These are phyloP conservation scores for Heritiera fomes DNA, from an alignment of 345 rosid species.

Conservation along the genomic window DNA sequence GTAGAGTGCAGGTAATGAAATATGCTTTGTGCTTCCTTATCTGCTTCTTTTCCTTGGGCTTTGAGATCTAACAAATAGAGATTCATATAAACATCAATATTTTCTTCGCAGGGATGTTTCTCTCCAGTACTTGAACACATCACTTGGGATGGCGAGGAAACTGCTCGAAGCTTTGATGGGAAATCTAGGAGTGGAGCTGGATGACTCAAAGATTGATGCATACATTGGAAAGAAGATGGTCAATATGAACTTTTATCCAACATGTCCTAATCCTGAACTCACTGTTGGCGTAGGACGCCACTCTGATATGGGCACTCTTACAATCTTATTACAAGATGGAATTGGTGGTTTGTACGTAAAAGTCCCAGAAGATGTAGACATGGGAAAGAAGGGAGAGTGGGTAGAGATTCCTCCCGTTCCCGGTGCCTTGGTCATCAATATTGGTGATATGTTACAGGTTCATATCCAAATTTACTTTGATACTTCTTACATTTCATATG, in stretches of 20 bases:
- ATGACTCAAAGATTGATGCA: constrained; percentile 40
- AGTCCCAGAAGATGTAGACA: constrained; percentile 22
- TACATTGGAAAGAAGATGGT: constrained; percentile 46
- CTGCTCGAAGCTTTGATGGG: constrained; percentile 39
- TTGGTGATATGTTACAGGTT: constrained; percentile 47
- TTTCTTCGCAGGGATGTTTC: constrained; percentile 37
- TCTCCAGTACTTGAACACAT: constrained; percentile 43
- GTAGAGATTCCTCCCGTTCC: constrained; percentile 42
- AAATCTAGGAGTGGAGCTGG: constrained; percentile 43
- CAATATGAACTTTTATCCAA: constrained; percentile 62
- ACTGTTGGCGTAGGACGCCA: constrained; percentile 63
- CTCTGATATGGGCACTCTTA: constrained; percentile 56
- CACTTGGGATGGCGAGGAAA: constrained; percentile 43
- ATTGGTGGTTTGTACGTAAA: constrained; percentile 63
- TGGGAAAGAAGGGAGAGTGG: constrained; percentile 29
- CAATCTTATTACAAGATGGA: constrained; percentile 57
- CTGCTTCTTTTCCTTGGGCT: not conserved
- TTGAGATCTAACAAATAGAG: no score
- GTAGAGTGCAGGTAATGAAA: constrained; percentile 41
- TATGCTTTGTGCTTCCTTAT: not conserved
- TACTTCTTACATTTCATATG: no score
- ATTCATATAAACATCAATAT: no score
- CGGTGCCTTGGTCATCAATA: constrained; percentile 42
- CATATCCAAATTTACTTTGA: not conserved
- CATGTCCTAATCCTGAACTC: constrained; percentile 56